Evolutionary conservation across 345 rosid species (phyloP).

Genomic region (Eucalyptus curtisii): DNA sequence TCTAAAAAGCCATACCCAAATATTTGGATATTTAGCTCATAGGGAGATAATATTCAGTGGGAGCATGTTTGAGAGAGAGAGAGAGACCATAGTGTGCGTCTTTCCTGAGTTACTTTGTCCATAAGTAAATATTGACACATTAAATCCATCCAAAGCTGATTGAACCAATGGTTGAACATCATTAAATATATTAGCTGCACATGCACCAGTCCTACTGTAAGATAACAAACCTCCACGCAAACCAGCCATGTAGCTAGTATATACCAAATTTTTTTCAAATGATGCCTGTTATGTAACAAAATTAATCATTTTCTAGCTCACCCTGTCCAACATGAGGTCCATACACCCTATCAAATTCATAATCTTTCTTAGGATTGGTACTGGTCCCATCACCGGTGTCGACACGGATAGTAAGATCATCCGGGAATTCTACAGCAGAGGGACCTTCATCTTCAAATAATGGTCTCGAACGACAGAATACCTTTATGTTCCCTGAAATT

Average conservation of each 20-base stretch:
- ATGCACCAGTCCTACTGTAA: background rate
- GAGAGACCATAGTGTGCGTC: constrained; percentile 37
- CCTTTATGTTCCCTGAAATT: constrained; percentile 67
- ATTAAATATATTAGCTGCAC: constrained; percentile 70
- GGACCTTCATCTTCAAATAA: constrained; percentile 88
- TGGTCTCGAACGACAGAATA: constrained; percentile 54
- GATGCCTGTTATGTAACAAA: background rate
- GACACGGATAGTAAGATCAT: constrained; percentile 57
- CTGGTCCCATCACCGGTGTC: constrained; percentile 56
- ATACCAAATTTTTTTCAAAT: background rate
- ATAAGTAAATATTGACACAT: constrained; percentile 80
- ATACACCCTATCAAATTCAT: constrained; percentile 82
- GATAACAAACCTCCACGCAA: background rate
- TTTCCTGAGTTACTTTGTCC: constrained; percentile 91
- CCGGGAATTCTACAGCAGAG: constrained; percentile 77
- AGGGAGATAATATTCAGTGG: too few relatives aligned
- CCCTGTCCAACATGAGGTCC: constrained; percentile 99
- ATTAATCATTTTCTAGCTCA: background rate
- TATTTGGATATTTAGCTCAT: too few relatives aligned
- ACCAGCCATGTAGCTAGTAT: background rate
- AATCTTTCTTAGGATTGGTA: constrained; percentile 79
- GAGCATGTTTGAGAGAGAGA: too few relatives aligned
- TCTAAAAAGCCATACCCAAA: too few relatives aligned
- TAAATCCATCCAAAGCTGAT: constrained; percentile 94
- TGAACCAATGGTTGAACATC: constrained; percentile 95